Evolutionary conservation across 164 flowering plant species (phyloP), one percentile per base, ranked within the genome.

Genomic region (Euptelea pleiosperma): DNA sequence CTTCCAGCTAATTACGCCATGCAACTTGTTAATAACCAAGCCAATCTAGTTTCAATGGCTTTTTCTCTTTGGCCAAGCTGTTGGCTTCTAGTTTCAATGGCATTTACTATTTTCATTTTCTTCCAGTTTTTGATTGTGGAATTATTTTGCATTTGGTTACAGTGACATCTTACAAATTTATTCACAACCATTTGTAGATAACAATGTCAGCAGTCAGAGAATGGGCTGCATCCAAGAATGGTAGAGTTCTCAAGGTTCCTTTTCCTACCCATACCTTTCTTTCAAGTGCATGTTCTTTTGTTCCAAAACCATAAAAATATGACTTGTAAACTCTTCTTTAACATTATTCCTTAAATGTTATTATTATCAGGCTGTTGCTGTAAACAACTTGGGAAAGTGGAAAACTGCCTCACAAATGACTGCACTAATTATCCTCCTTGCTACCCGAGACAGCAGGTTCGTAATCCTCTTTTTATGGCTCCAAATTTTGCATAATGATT

Each of bases 161-260:
- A 26, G 12, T 43, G 21, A 33, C 2, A 16, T 18, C 46, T 64
- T 25, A 52, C 37, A 6, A 25, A 50, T 42, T 24, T 6, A 6
- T 65, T 34, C n/a, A n/a, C 42, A 39, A 54, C 8, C 41, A 52
- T 15, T 64, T 69, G 74, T 75, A 94, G 99, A 94, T 94, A 72
- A 94, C 99, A 9, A 94, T 94, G 96, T 90, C 99, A 6, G 97
- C 97, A 14, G 96, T 94, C 21, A 82, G 99, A 67, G 99, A 94
- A 81, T 94, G 99, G 99, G 99, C 99, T 70, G 99, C 99, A 54
- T 91, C 97, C 61, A 91, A 86, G 72, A 75, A 77, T 68, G 47
- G 66, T 51, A 82, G 75, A 75, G 87, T 94, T 71, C 71, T 77
- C 55, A 88, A 88, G 99, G 99, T 93, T 52, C 48, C 61, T 61